Percentiles rank a stretch among this genome's conserved stretches.
phyloP scores from a whole-genome alignment of 2,329 filamentous ascomycete species.

The Nannizziopsis barbatae region DNA sequence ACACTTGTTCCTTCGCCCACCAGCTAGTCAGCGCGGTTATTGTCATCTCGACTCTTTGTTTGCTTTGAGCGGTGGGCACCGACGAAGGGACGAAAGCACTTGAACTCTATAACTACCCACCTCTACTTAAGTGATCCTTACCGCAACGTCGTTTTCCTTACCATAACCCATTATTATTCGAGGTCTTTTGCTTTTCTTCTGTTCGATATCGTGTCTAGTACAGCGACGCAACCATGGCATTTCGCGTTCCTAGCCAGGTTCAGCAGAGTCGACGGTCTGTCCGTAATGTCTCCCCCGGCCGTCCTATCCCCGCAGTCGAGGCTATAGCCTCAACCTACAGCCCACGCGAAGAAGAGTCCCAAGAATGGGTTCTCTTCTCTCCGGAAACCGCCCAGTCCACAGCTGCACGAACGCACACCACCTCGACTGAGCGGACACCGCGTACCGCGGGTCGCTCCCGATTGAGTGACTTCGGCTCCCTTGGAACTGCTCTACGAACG shows the following conservation, averaged over 20 bases:
- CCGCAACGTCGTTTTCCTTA: neutral
- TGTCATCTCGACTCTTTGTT: no score
- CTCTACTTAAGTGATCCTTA: neutral
- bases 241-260: constrained; percentile 15
- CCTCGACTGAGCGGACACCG: constrained; percentile 52
- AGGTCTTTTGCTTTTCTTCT: neutral
- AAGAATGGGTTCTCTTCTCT: constrained; percentile 95
- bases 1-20: no score
- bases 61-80: no score
- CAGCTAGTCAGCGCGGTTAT: no score
- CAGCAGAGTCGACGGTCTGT: constrained; percentile 9
- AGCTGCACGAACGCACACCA: constrained; percentile 57
- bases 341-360: constrained; percentile 54
- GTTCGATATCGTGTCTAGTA: neutral
- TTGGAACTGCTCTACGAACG: constrained; percentile 43
- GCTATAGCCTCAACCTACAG: constrained; percentile 23
- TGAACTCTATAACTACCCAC: no score
- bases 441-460: constrained; percentile 60
- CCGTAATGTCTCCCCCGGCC: constrained; percentile 5
- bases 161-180: neutral
- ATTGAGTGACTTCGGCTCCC: constrained; percentile 68
- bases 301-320: constrained; percentile 15
- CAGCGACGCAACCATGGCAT: constrained; percentile 9
- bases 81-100: no score
- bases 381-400: constrained; percentile 44